A percentile compares a stretch with the other conserved stretches of the same genome.
phyloP scores from a whole-genome alignment of 2,329 filamentous ascomycete species.

The Ophiostoma quercus region DNA sequence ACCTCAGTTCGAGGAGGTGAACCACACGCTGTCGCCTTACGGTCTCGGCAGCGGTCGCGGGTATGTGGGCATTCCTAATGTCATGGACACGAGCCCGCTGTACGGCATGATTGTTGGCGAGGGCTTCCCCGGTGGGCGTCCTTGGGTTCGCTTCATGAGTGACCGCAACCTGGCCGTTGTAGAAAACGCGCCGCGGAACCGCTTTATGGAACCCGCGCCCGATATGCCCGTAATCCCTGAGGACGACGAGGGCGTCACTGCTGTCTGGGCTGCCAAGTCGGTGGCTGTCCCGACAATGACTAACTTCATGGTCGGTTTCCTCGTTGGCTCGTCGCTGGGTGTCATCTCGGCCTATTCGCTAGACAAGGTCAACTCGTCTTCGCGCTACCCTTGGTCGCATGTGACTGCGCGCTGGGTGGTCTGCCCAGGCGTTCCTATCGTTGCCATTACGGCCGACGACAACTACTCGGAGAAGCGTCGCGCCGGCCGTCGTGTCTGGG shows the following conservation, averaged over 20 bases:
- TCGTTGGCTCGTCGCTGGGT: slow-evolving; percentile 78
- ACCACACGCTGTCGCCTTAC: slow-evolving; percentile 67
- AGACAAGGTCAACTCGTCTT: slow-evolving; percentile 53
- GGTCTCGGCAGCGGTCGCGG: slow-evolving; percentile 69
- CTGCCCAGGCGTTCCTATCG: slow-evolving; percentile 81
- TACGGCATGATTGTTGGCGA: slow-evolving; percentile 82
- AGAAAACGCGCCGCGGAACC: slow-evolving; percentile 46
- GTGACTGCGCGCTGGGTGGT: slow-evolving; percentile 85
- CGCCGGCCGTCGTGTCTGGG: slow-evolving; percentile 70
- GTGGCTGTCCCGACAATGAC: slow-evolving; percentile 64
- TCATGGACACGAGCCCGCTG: slow-evolving; percentile 83
- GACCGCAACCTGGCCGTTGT: slow-evolving; percentile 76
- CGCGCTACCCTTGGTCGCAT: slow-evolving; percentile 65
- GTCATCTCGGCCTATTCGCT: slow-evolving; percentile 78
- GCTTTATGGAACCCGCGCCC: slow-evolving; percentile 56
- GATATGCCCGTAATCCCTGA: slow-evolving; percentile 74
- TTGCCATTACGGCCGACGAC: slow-evolving; percentile 78
- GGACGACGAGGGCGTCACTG: slow-evolving; percentile 64
- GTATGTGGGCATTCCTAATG: slow-evolving; percentile 66
- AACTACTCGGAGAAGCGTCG: slow-evolving; percentile 68
- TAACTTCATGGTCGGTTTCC: slow-evolving; percentile 71
- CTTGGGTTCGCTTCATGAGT: slow-evolving; percentile 68
- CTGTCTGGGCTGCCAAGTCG: slow-evolving; percentile 88
- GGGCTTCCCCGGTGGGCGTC: slow-evolving; percentile 75
- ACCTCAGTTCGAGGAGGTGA: slow-evolving; percentile 71